These are phyloP conservation scores for Spongospora subterranea DNA, from an alignment of 208 protist genomes.

Conservation along the genomic window DNA sequence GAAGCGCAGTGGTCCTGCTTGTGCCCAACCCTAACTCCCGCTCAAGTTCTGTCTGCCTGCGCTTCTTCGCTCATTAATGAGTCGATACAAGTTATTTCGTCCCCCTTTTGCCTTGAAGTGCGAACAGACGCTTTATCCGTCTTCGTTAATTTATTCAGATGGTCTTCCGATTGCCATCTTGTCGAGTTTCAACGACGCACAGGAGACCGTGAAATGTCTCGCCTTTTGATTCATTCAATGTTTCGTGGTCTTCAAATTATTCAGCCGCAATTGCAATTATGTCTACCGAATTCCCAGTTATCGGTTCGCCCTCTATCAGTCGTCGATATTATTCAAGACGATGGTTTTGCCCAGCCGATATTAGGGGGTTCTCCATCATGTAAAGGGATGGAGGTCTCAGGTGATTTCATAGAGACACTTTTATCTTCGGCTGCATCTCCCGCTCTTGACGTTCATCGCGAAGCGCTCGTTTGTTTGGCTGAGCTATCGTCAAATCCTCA, in stretches of 20 bases:
- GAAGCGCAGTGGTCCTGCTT: neutral
- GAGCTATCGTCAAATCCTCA: neutral
- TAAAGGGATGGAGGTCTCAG: neutral
- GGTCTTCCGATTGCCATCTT: neutral
- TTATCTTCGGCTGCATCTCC: neutral
- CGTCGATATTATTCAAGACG: neutral
- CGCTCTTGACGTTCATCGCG: neutral
- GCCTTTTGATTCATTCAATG: neutral
- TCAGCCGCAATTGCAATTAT: neutral
- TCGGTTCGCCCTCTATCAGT: neutral
- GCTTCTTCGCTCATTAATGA: neutral
- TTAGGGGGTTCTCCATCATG: neutral
- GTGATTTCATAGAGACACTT: neutral
- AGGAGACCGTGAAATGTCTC: neutral
- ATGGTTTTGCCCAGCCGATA: neutral
- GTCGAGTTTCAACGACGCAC: neutral
- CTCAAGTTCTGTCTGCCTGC: neutral
- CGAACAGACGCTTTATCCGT: neutral
- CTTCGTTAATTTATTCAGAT: neutral
- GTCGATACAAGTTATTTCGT: neutral
- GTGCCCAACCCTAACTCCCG: neutral
- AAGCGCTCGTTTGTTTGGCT: neutral
- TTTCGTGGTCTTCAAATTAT: neutral
- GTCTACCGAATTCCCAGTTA: neutral
- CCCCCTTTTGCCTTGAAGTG: neutral